Conservation (phyloP, 352 stramenopile species). For the Globisporangium middletonii region DNA sequence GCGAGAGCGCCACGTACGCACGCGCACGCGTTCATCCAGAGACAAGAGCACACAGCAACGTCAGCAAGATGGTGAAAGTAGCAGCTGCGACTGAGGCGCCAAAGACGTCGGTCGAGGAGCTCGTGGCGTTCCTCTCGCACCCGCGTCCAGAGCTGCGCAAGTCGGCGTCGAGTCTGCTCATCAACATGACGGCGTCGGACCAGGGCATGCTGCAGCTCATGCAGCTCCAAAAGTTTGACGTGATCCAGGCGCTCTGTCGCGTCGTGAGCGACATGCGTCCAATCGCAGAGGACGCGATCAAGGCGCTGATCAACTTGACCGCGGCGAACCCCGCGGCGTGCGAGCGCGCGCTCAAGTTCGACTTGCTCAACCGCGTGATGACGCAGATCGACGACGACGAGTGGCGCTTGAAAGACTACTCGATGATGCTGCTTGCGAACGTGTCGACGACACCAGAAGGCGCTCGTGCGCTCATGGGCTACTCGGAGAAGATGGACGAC, state of each 20-base stretch:
- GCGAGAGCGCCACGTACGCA: neutral
- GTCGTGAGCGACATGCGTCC: constrained; percentile 79
- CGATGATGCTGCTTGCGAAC: constrained; percentile 87
- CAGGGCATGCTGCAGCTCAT: constrained; percentile 72
- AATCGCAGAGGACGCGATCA: constrained; percentile 82
- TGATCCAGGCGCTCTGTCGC: constrained; percentile 71
- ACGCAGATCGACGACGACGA: constrained; percentile 77
- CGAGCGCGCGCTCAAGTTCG: constrained; percentile 70
- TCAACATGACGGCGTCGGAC: constrained; percentile 82
- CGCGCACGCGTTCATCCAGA: neutral
- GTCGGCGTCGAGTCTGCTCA: constrained; percentile 72
- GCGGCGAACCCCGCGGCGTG: constrained; percentile 57
- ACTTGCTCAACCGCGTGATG: constrained; percentile 85
- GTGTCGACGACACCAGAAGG: constrained; percentile 68
- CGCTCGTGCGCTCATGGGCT: constrained; percentile 58
- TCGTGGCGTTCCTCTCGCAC: constrained; percentile 79
- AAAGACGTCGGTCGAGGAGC: constrained; percentile 73
- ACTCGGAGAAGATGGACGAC: constrained; percentile 39
- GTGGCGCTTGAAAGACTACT: constrained; percentile 78
- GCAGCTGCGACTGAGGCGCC: constrained; percentile 33
- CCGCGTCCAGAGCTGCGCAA: constrained; percentile 81
- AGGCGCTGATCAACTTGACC: constrained; percentile 84
- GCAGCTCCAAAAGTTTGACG: constrained; percentile 62
- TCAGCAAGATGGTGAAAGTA: constrained; percentile 28
- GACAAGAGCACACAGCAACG: neutral